Conservation (phyloP, 2,329 filamentous ascomycete species). For the Beauveria rudraprayagi region DNA sequence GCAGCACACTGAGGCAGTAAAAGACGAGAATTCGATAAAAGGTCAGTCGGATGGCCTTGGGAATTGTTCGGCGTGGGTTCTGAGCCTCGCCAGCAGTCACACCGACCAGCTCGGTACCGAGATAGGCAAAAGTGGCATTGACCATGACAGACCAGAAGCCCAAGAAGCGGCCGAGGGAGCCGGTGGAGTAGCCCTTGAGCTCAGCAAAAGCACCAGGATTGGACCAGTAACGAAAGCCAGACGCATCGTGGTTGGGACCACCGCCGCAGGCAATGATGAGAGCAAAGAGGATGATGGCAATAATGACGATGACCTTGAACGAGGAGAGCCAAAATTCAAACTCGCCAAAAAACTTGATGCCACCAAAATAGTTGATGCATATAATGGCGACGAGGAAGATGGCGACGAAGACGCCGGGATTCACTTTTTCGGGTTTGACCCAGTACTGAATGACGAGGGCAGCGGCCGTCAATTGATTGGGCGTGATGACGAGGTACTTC, state of each 20-base stretch:
- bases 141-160: conserved; percentile 65
- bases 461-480: conserved; percentile 77
- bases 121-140: conserved; percentile 70
- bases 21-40: conserved; percentile 79
- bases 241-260: conserved; percentile 52
- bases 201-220: conserved; percentile 42
- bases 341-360: conserved; percentile 62
- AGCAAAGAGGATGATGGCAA: conserved; percentile 57
- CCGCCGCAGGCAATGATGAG: conserved; percentile 58
- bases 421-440: conserved; percentile 56
- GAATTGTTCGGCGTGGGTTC: conserved; percentile 69
- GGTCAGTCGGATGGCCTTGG: conserved; percentile 69
- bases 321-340: conserved; percentile 55
- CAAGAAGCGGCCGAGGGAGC: conserved; percentile 42
- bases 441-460: conserved; percentile 74
- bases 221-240: conserved; percentile 60
- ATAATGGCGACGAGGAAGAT: conserved; percentile 57
- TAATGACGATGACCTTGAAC: conserved; percentile 60
- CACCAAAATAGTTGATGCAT: conserved; percentile 52
- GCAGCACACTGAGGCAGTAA: conserved; percentile 65
- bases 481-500: conserved; percentile 79
- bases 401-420: conserved; percentile 73
- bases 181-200: conserved; percentile 18
- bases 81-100: conserved; percentile 73
- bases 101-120: conserved; percentile 69